These are phyloP conservation scores for Suillus americanus DNA, from an alignment of 768 basidiomycete species.

Conservation along the genomic window DNA sequence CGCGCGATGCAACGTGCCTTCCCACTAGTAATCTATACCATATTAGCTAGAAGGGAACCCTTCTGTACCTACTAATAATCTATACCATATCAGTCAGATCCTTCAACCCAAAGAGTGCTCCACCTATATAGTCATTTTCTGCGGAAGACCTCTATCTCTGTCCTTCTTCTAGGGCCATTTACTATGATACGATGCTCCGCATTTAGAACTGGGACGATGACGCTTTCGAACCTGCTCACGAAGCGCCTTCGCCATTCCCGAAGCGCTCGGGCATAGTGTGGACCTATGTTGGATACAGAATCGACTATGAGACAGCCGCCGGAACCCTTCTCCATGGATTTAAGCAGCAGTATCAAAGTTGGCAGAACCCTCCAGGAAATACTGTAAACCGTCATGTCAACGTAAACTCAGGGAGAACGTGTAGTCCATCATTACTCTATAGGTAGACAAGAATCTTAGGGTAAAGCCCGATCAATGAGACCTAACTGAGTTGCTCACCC, in stretches of 20 bases:
- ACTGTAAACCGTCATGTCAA: conserved; percentile 33
- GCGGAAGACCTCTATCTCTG: conserved; percentile 72
- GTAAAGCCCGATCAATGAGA: conserved; percentile 9
- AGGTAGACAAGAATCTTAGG: conserved; percentile 1
- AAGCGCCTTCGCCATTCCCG: conserved; percentile 75
- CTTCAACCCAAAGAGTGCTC: conserved; percentile 1
- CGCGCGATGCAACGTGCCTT: not conserved
- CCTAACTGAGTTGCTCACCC: conserved; percentile 39
- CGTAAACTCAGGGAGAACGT: not conserved
- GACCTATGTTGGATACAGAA: conserved; percentile 68
- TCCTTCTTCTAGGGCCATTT: conserved; percentile 38
- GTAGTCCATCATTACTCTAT: conserved; percentile 7
- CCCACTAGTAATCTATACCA: conserved; percentile 50
- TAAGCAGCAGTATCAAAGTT: conserved; percentile 56
- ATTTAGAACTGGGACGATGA: conserved; percentile 59
- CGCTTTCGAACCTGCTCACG: conserved; percentile 51
- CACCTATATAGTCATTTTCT: conserved; percentile 71
- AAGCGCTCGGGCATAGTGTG: conserved; percentile 77
- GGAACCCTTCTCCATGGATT: conserved; percentile 50
- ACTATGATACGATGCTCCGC: conserved; percentile 61
- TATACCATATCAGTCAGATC: conserved; percentile 13
- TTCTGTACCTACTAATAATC: conserved; percentile 45
- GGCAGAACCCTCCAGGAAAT: conserved; percentile 73
- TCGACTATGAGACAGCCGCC: conserved; percentile 59
- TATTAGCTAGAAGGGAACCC: conserved; percentile 29